Base-by-base conservation (phyloP, 140 eudicot species). In the Ambrosia hybrid region DNA sequence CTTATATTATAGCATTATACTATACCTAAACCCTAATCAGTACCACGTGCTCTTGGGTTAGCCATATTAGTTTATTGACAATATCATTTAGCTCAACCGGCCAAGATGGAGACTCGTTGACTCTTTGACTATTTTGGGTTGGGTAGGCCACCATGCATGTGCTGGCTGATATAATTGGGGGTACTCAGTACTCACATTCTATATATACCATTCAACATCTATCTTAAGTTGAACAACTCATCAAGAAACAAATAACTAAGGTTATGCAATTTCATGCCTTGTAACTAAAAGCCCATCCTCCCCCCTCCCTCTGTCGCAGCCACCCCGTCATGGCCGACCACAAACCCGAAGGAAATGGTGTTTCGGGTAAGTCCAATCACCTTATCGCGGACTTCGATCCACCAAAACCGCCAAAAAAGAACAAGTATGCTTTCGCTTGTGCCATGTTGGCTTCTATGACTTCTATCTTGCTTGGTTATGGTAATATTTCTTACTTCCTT, bases 391-490 rank as follows among this genome's bases (percentile, higher is more conserved):
- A 76, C 57, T 84, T 84, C 21, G 80, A 84, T 76, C 65, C 85
- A 61, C 80, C 82, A 33, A 71, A 56, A 62, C 65, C 75, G 10
- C 88, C 93, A 0, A 89, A 84, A 72, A 82, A 73, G 37, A 89
- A 89, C 83, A 89, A 82, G 71, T 86, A 82, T 21, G 96, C 96
- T 34, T 83, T 89, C 51, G 96, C 88, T 34, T 86, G 90, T 78
- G 88, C 93, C 60, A 49, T 83, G 51, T 73, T 89, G 46, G 96
- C 96, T 84, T 89, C 96, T 68, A 84, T 89, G 96, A 86, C 96
- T 39, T 89, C 96, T 30, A 65, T 89, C 83, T 68, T 89, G 73
- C 87, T 89, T 9, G 96, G 96, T n/a, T 89, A 89, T 11, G 96
- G 96, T 89, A 84, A 53, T 17, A 48, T 12, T 4, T 21, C 5